These are phyloP conservation scores for Pyrenopolyporus hunteri DNA, from an alignment of 495 filamentous ascomycete genomes.

Conservation along the genomic window DNA sequence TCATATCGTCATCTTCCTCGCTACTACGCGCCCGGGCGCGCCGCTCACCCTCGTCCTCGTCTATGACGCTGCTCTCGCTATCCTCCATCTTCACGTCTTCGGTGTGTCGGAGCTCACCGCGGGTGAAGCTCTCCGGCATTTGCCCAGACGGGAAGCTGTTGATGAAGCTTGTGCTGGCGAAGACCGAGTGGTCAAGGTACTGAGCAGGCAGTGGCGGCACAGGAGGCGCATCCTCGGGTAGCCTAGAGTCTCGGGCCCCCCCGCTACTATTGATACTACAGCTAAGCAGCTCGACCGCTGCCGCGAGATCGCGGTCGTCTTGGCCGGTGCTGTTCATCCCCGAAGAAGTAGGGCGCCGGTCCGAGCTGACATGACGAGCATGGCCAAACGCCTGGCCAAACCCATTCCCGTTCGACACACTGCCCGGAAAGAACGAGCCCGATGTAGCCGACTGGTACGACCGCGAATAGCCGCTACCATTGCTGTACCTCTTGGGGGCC, in stretches of 20 bases:
- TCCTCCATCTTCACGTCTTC: slow-evolving; percentile 73
- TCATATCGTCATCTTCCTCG: slow-evolving; percentile 87
- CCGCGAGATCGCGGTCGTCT: slow-evolving; percentile 84
- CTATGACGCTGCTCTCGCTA: slow-evolving; percentile 67
- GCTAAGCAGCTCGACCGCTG: slow-evolving; percentile 84
- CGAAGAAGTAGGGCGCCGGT: slow-evolving; percentile 66
- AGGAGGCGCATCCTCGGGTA: slow-evolving; percentile 80
- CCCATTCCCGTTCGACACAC: slow-evolving; percentile 52
- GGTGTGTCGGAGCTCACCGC: slow-evolving; percentile 49
- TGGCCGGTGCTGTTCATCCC: slow-evolving; percentile 64
- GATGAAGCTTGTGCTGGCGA: slow-evolving; percentile 57
- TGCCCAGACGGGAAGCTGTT: slow-evolving; percentile 59
- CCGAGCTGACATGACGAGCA: slow-evolving; percentile 60
- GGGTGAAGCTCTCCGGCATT: slow-evolving; percentile 56
- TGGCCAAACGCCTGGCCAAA: slow-evolving; percentile 63
- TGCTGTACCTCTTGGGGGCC: slow-evolving; percentile 65
- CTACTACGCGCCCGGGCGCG: slow-evolving; percentile 68
- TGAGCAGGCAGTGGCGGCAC: slow-evolving; percentile 82
- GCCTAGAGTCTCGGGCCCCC: slow-evolving; percentile 67
- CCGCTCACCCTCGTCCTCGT: slow-evolving; percentile 80
- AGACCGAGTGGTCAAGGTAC: slow-evolving; percentile 61
- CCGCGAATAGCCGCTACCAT: slow-evolving; percentile 74
- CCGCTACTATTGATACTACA: slow-evolving; percentile 84
- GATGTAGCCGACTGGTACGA: slow-evolving; percentile 83
- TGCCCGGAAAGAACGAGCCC: slow-evolving; percentile 56